Evolutionary conservation across 805 yeast species (phyloP).

Genomic region (Wickerhamiella vanderwaltii): DNA sequence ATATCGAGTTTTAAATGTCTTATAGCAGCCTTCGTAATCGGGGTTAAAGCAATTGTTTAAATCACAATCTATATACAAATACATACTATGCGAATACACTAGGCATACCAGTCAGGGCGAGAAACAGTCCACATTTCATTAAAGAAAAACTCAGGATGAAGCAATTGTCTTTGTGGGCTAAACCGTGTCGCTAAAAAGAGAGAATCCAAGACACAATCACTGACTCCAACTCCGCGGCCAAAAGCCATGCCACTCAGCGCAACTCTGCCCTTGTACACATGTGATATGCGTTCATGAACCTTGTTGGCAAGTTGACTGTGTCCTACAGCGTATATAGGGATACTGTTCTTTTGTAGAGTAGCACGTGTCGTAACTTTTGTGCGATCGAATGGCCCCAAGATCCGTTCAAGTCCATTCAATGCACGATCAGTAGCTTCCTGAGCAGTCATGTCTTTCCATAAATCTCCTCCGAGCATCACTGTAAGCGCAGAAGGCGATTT

Average conservation of each 20-base stretch:
- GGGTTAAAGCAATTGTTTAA: too few species aligned
- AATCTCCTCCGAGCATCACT: constrained; percentile 83
- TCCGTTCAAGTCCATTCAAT: constrained; percentile 30
- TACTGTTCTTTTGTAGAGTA: constrained; percentile 42
- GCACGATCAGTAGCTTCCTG: constrained; percentile 26
- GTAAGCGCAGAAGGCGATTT: constrained; percentile 57
- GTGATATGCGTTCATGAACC: constrained; percentile 27
- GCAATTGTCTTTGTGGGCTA: constrained; percentile 23
- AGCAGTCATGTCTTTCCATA: constrained; percentile 29
- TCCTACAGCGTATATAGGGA: constrained; percentile 73
- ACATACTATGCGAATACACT: too few species aligned
- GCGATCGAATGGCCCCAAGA: constrained; percentile 28
- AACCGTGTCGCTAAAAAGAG: constrained; percentile 43
- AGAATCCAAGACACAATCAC: constrained; percentile 65
- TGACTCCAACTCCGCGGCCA: constrained; percentile 76
- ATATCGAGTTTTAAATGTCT: too few species aligned
- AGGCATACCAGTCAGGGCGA: constrained; percentile 22
- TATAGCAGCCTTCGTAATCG: too few species aligned
- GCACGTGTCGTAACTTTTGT: constrained; percentile 27
- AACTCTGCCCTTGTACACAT: constrained; percentile 32
- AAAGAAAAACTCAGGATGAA: constrained; percentile 25
- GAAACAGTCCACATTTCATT: constrained; percentile 21
- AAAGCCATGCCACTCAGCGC: constrained; percentile 70
- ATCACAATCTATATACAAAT: too few species aligned
- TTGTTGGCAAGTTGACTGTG: constrained; percentile 36